These are phyloP conservation scores for Xylaria sp. DNA, from an alignment of 495 filamentous ascomycete genomes.

Conservation along the genomic window DNA sequence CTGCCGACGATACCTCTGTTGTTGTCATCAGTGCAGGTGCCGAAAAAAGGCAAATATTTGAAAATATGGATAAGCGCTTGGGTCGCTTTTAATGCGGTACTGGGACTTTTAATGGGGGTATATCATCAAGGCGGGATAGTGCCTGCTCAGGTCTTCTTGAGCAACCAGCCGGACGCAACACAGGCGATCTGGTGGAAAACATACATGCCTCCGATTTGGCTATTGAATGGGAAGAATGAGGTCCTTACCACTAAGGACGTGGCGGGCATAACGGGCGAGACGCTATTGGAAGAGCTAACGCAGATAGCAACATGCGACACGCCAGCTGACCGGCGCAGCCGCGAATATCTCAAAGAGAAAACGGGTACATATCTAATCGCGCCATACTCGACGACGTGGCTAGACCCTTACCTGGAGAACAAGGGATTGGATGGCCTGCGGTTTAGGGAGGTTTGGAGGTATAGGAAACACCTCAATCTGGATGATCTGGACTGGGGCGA, in stretches of 20 bases:
- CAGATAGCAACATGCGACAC: slow-evolving; percentile 65
- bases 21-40: slow-evolving; percentile 79
- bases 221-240: slow-evolving; percentile 78
- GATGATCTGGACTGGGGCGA: slow-evolving; percentile 91
- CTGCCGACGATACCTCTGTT: slow-evolving; percentile 88
- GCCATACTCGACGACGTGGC: slow-evolving; percentile 72
- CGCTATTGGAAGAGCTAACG: slow-evolving; percentile 66
- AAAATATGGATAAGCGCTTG: slow-evolving; percentile 70
- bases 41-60: slow-evolving; percentile 56
- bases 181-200: slow-evolving; percentile 97
- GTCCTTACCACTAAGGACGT: slow-evolving; percentile 75
- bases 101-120: slow-evolving; percentile 85
- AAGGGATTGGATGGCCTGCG: slow-evolving; percentile 55
- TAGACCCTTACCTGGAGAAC: slow-evolving; percentile 66
- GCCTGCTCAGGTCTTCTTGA: slow-evolving; percentile 74
- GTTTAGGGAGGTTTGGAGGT: slow-evolving; percentile 74
- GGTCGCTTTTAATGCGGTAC: slow-evolving; percentile 80
- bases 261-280: slow-evolving; percentile 75
- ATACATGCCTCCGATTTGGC: slow-evolving; percentile 91
- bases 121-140: slow-evolving; percentile 96
- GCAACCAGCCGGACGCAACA: slow-evolving; percentile 64
- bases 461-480: slow-evolving; percentile 79
- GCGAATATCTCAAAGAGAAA: slow-evolving; percentile 57
- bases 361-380: slow-evolving; percentile 70
- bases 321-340: slow-evolving; percentile 56